phyloP scores from a whole-genome alignment of 1,139 yeast species.

The Candida sojae region DNA sequence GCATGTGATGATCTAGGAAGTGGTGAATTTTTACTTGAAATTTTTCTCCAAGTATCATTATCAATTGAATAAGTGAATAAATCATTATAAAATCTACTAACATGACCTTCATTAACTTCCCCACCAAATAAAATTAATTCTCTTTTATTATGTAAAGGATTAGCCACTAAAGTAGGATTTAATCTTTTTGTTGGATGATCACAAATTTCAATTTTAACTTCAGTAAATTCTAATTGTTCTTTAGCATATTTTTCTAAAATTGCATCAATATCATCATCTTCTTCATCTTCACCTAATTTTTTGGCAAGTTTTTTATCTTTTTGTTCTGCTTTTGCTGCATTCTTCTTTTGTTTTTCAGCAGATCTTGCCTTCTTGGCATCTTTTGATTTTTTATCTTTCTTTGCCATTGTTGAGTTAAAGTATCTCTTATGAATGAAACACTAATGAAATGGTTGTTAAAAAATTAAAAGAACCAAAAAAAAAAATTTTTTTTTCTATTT shows the following conservation, averaged over 20 bases:
- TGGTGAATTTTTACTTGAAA: constrained; percentile 83
- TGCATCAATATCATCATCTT: constrained; percentile 86
- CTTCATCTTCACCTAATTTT: constrained; percentile 77
- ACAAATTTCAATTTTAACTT: constrained; percentile 61
- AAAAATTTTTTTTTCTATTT: constrained; percentile 3
- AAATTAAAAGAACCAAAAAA: not conserved
- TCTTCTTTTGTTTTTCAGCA: constrained; percentile 83
- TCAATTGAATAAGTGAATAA: constrained; percentile 73
- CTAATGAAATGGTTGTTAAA: not conserved
- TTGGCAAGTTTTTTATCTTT: constrained; percentile 76
- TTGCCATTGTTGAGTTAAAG: constrained; percentile 57
- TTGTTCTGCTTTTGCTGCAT: constrained; percentile 65
- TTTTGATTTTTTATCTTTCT: constrained; percentile 81
- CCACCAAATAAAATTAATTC: constrained; percentile 92
- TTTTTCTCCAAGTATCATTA: constrained; percentile 78
- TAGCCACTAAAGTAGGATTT: constrained; percentile 74
- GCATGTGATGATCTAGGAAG: constrained; percentile 93
- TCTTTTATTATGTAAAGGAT: constrained; percentile 72
- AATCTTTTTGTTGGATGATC: constrained; percentile 66
- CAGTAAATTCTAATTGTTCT: constrained; percentile 78
- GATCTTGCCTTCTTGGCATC: constrained; percentile 90
- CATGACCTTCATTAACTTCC: constrained; percentile 57
- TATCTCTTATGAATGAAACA: constrained; percentile 1
- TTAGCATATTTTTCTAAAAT: constrained; percentile 75
- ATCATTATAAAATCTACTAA: constrained; percentile 79